Conservation (phyloP, 164 flowering plant species). For the Brasenia schreberi region DNA sequence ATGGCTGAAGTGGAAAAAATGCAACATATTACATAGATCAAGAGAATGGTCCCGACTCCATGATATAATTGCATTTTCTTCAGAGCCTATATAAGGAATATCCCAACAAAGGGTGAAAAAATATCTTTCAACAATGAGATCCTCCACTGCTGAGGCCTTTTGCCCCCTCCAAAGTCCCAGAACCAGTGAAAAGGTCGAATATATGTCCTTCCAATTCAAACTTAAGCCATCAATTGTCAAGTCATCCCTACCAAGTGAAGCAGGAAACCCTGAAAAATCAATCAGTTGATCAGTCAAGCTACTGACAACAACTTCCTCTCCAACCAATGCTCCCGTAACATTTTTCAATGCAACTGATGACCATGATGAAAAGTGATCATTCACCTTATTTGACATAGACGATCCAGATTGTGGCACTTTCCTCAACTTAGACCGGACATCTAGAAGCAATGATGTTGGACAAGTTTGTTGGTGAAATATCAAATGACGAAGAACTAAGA, state of each 20-base stretch:
- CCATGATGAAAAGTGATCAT: conserved; percentile 44
- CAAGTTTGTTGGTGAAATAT: conserved; percentile 40
- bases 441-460: conserved; percentile 55
- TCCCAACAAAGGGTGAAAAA: conserved; percentile 78
- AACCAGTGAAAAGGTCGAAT: conserved; percentile 35
- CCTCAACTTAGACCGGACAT: conserved; percentile 63
- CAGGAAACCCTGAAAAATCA: conserved; percentile 39
- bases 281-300: conserved; percentile 48
- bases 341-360: conserved; percentile 28
- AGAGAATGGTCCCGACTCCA: conserved; percentile 2
- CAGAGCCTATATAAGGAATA: conserved; percentile 20
- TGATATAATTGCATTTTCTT: conserved; percentile 1
- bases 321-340: conserved; percentile 30
- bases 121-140: conserved; percentile 75
- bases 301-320: conserved; percentile 29
- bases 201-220: conserved; percentile 45
- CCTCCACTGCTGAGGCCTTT: conserved; percentile 51
- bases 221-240: conserved; percentile 20
- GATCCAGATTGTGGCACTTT: conserved; percentile 22
- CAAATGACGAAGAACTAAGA: conserved; percentile 77
- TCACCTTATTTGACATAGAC: conserved; percentile 10
- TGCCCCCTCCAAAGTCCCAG: conserved; percentile 69
- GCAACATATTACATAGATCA: conserved; percentile 27
- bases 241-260: conserved; percentile 29
- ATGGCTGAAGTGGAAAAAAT: conserved; percentile 43